Percentiles rank a stretch among this genome's conserved stretches.
Conservation (phyloP, 2,329 filamentous ascomycete species). For the Colletotrichum horii region DNA sequence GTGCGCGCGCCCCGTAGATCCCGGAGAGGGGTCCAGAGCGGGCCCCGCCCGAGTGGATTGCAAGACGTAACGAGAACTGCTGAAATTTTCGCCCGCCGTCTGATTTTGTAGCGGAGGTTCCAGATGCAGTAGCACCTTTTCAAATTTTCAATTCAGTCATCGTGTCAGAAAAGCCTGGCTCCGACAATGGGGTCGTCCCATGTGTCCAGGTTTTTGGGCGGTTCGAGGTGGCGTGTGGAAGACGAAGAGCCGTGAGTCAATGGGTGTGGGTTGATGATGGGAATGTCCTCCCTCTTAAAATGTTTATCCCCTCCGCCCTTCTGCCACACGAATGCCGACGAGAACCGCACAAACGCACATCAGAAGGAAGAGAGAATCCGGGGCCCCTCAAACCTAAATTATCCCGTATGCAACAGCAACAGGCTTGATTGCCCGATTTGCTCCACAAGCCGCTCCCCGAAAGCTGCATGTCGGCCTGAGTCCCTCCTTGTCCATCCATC, state of each 20-base stretch:
- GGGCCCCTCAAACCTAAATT: slow-evolving; percentile 18
- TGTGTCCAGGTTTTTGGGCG: not conserved
- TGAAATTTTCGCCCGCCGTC: slow-evolving; percentile 14
- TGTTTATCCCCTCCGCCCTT: not conserved
- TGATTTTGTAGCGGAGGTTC: slow-evolving; percentile 17
- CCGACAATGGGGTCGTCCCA: not conserved
- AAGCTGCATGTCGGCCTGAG: not conserved
- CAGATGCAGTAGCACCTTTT: slow-evolving; percentile 1
- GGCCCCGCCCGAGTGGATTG: slow-evolving; percentile 20
- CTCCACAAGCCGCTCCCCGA: slow-evolving; percentile 3
- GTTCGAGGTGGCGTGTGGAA: slow-evolving; percentile 10
- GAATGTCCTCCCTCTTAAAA: not conserved
- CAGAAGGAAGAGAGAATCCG: slow-evolving; percentile 1
- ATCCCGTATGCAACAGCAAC: not conserved
- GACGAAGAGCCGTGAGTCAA: slow-evolving; percentile 8
- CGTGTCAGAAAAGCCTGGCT: slow-evolving; percentile 3
- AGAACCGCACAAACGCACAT: not conserved
- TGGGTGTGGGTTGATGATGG: not conserved
- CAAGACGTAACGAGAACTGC: slow-evolving; percentile 22
- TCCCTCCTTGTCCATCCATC: not conserved
- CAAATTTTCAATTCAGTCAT: not conserved
- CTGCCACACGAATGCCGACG: not conserved
- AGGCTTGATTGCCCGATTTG: not conserved
- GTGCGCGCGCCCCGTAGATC: not conserved
- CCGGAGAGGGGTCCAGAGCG: not conserved